Percentiles rank a stretch among this genome's conserved stretches.
Conservation (phyloP, 306 rosid species). For the Trifolium dubium region DNA sequence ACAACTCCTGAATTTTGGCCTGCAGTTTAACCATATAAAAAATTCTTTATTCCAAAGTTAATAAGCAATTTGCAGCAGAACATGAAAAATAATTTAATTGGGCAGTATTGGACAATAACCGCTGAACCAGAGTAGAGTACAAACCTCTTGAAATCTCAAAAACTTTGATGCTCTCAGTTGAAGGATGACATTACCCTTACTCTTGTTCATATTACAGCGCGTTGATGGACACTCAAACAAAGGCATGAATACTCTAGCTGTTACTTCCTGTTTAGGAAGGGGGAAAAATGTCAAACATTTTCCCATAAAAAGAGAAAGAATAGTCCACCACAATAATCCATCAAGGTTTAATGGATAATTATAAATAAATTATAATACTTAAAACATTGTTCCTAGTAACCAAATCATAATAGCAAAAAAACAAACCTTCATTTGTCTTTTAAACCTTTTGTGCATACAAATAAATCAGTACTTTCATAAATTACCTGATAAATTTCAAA, state of each 20-base stretch:
- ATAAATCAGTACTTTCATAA: constrained; percentile 14
- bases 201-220: constrained; percentile 68
- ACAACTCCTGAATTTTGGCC: constrained; percentile 97
- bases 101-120: constrained; percentile 17
- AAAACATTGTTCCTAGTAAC: background rate
- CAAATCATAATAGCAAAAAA: constrained; percentile 9
- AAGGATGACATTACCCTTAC: constrained; percentile 85
- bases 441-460: background rate
- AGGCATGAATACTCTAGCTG: constrained; percentile 97
- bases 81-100: constrained; percentile 24
- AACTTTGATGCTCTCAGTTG: constrained; percentile 97
- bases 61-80: constrained; percentile 20
- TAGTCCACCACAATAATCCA: constrained; percentile 5
- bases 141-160: constrained; percentile 97
- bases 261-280: constrained; percentile 78
- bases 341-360: background rate
- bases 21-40: constrained; percentile 55
- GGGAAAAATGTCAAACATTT: constrained; percentile 20
- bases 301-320: background rate
- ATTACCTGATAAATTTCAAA: constrained; percentile 98
- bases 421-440: constrained; percentile 17
- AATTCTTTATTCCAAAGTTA: background rate
- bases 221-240: constrained; percentile 85
- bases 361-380: background rate
- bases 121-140: constrained; percentile 25